Percentiles rank a stretch among this genome's conserved stretches.
These are phyloP conservation scores for Neophaeococcomyces aloes DNA, from an alignment of 2,329 filamentous ascomycete species.

Conservation along the genomic window DNA sequence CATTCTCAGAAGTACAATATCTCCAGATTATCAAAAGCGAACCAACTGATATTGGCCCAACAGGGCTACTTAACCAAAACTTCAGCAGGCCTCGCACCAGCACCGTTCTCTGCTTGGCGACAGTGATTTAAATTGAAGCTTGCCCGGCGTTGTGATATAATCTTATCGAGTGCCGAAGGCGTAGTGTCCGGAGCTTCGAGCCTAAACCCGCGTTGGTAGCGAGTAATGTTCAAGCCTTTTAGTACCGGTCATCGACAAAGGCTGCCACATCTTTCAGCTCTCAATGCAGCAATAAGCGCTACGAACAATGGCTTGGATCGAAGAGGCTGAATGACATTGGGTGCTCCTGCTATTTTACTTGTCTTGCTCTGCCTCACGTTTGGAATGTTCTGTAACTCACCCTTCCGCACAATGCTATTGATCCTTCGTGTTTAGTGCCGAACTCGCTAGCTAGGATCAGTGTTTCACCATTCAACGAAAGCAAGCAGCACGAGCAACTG, in stretches of 20 bases:
- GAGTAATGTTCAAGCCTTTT: conserved; percentile 1
- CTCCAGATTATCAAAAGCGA: no score
- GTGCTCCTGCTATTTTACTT: no score
- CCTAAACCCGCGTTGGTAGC: neutral
- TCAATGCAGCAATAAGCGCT: neutral
- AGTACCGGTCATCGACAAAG: neutral
- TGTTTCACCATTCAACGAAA: neutral
- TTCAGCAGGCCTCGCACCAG: no score
- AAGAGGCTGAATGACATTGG: neutral
- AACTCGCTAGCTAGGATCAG: no score
- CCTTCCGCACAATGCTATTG: no score
- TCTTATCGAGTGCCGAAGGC: neutral
- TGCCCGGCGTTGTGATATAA: neutral
- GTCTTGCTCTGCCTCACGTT: no score
- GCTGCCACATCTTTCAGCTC: neutral
- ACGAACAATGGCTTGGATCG: neutral
- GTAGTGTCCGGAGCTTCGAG: neutral
- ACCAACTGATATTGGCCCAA: no score
- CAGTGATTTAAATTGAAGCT: neutral
- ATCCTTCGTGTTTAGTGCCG: no score
- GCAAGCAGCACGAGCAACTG: neutral
- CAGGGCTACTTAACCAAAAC: no score
- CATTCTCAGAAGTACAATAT: no score
- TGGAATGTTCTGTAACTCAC: no score
- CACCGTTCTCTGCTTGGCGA: no score